Conservation (phyloP, 257 asterid genomes). For the Paulownia fortunei region DNA sequence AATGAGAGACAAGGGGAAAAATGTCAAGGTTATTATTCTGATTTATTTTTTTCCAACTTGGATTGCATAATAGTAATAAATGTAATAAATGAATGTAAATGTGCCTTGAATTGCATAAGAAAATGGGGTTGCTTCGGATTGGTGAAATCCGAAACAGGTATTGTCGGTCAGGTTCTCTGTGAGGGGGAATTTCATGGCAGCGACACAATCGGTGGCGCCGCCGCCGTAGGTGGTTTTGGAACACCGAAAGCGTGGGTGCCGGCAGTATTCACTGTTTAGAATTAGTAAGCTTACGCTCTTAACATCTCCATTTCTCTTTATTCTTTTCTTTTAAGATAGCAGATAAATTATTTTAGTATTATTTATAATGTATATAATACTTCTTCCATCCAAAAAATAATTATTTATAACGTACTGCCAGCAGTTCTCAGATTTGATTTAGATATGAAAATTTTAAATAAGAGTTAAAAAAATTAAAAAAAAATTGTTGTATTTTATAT, state of each 20-base stretch:
- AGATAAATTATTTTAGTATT: no score
- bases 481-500: no score
- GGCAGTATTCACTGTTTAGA: no score
- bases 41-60: conserved; percentile 25
- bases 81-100: not conserved
- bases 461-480: no score
- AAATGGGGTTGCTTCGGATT: conserved; percentile 36
- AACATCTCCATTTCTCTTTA: no score
- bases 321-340: no score
- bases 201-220: conserved; percentile 47
- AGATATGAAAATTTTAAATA: no score
- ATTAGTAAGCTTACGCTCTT: no score
- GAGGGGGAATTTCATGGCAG: conserved; percentile 32
- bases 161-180: conserved; percentile 41
- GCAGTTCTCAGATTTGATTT: no score
- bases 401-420: no score
- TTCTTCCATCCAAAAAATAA: no score
- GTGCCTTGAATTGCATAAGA: conserved; percentile 24
- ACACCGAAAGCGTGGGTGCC: not conserved
- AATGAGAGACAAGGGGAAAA: conserved; percentile 27
- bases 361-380: no score
- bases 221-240: conserved; percentile 43
- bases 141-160: conserved; percentile 40
- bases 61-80: not conserved
- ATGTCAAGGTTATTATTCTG: conserved; percentile 32